Evolutionary conservation across 345 rosid species (phyloP), one percentile per base, ranked within the genome.

Genomic region (Aurinia saxatilis): DNA sequence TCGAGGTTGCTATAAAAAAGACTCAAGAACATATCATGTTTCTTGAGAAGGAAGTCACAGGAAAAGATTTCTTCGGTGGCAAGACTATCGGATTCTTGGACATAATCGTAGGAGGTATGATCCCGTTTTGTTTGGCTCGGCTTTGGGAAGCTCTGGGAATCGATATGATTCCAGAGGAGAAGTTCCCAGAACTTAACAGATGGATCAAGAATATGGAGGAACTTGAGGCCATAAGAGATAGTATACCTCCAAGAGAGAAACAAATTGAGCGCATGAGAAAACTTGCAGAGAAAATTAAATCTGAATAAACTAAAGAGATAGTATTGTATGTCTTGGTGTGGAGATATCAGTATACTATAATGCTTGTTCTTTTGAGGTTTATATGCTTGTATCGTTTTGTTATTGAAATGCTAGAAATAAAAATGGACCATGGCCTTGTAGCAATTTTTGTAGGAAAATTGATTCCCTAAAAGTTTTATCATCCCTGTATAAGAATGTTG

Each of bases 11-110:
- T 1, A 10, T 54, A 6, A 58, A 77, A 37, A 72, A 77, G 35
- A 27, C 44, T 10, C 52, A 1, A 9, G 33, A 11, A 44, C 40
- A 39, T 45, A 5, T 73, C 12, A 59, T 8, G 57, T 7, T 63
- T 14, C 65, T 77, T 17, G 78, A 73, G 64, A 57, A 57, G n/a
- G 60, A 61, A 45, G 45, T 70, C 6, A 69, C 57, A 7, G 60
- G 72, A 23, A 66, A 70, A 60, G 36, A 63, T 15, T 77, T 73
- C 61, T 73, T 73, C 3, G 80, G 72, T 4, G 75, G 80, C 9
- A 47, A 72, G 14, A 50, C 25, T 0, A 8, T 36, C 0, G 75
- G 80, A 33, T 55, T 44, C 15, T 27, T 77, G 42, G 77, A 69
- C 54, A 16, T 69, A 36, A 77, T 63, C 1, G 69, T 25, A 0